A percentile compares a stretch with the other conserved stretches of the same genome.
Evolutionary conservation across 139 green algal genomes (phyloP).

Genomic region (Chlamydomonas sphaeroides): DNA sequence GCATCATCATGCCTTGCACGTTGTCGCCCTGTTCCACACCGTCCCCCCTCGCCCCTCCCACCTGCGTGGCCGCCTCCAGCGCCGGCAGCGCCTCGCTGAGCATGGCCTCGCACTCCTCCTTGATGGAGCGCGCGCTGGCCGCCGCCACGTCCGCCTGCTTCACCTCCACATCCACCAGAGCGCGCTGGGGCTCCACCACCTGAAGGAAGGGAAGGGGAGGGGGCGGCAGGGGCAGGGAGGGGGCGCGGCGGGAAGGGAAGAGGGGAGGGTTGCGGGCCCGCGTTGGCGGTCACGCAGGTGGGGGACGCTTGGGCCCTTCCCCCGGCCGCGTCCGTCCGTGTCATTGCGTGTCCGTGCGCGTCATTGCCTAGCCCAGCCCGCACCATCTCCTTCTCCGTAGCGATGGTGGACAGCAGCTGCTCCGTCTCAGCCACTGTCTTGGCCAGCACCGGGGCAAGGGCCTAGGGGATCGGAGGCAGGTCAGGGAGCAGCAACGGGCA

Average conservation of each 20-base stretch:
- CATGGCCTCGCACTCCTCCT: slow-evolving; percentile 81
- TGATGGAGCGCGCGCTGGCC: slow-evolving; percentile 67
- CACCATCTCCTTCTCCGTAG: slow-evolving; percentile 67
- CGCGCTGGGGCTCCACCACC: slow-evolving; percentile 82
- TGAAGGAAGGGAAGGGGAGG: background rate
- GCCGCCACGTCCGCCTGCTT: slow-evolving; percentile 59
- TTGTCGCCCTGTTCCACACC: no score
- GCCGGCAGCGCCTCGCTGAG: slow-evolving; percentile 75
- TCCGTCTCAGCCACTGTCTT: slow-evolving; percentile 73
- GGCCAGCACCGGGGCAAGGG: slow-evolving; percentile 78
- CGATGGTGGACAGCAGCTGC: slow-evolving; percentile 65
- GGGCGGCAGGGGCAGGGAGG: background rate
- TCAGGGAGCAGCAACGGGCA: background rate
- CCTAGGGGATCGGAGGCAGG: no score
- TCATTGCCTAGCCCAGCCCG: background rate
- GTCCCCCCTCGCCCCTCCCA: background rate
- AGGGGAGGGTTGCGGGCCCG: no score
- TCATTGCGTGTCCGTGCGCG: background rate
- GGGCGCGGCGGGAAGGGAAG: no score
- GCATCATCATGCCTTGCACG: no score
- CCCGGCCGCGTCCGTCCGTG: no score
- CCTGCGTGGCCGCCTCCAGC: slow-evolving; percentile 69
- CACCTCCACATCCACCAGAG: slow-evolving; percentile 70
- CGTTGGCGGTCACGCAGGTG: no score
- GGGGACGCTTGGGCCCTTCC: no score